These are phyloP conservation scores for Taxillus chinensis DNA, from an alignment of 164 flowering plant genomes.

Conservation along the genomic window DNA sequence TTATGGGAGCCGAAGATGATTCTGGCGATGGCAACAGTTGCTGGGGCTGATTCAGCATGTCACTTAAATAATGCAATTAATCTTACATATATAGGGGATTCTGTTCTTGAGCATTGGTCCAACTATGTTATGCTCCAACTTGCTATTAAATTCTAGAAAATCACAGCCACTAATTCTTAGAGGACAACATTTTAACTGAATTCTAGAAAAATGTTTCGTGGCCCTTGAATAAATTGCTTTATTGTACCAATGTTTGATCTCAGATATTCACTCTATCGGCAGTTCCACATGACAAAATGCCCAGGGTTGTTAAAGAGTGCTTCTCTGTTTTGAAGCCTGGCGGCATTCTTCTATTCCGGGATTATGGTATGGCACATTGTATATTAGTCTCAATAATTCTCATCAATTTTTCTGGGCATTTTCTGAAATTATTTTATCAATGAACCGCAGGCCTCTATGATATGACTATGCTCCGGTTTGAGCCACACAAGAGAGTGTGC, in stretches of 20 bases:
- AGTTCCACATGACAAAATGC: constrained; percentile 52
- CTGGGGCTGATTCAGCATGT: no score
- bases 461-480: constrained; percentile 95
- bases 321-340: constrained; percentile 68
- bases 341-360: constrained; percentile 68
- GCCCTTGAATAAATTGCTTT: neutral
- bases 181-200: no score
- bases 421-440: constrained; percentile 2
- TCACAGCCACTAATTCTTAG: no score
- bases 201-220: neutral
- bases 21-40: no score
- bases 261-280: constrained; percentile 89
- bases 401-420: neutral
- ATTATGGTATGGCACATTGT: constrained; percentile 53
- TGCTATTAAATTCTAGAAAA: no score
- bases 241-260: constrained; percentile 5
- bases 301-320: constrained; percentile 48
- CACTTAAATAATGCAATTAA: no score
- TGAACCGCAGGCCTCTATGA: constrained; percentile 72
- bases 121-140: no score
- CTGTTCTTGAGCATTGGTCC: no score
- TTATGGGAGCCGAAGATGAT: no score
- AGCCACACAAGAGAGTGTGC: constrained; percentile 56
- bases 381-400: neutral
- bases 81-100: no score